A percentile compares a stretch with the other conserved stretches of the same genome.
These are phyloP conservation scores for Bipolaris cookei DNA, from an alignment of 2,329 filamentous ascomycete genomes.

Conservation along the genomic window DNA sequence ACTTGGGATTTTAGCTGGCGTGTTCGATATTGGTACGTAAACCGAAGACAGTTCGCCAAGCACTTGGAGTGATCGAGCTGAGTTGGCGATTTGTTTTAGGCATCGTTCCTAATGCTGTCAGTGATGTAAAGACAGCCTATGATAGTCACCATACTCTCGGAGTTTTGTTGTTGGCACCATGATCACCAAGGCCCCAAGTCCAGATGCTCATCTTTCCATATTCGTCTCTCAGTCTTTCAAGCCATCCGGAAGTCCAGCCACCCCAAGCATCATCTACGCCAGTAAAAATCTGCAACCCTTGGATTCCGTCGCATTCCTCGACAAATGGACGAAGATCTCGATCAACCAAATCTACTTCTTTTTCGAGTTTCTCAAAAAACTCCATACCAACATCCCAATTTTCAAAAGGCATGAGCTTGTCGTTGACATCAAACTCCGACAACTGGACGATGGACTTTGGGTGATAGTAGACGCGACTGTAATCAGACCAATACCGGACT, in stretches of 20 bases:
- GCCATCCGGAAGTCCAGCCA: constrained; percentile 54
- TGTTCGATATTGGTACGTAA: constrained; percentile 73
- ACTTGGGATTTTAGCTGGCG: constrained; percentile 62
- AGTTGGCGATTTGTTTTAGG: constrained; percentile 72
- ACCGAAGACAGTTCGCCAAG: constrained; percentile 75
- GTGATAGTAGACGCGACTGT: constrained; percentile 89
- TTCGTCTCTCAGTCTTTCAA: constrained; percentile 80
- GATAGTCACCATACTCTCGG: constrained; percentile 51
- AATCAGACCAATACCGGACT: constrained; percentile 97
- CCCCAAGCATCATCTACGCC: constrained; percentile 61
- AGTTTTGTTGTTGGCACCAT: constrained; percentile 35
- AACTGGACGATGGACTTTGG: constrained; percentile 86
- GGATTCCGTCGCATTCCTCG: constrained; percentile 92
- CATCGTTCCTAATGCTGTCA: constrained; percentile 62
- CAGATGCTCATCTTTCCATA: constrained; percentile 86
- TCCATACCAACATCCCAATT: constrained; percentile 59
- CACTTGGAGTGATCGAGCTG: constrained; percentile 72
- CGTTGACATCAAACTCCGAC: constrained; percentile 80
- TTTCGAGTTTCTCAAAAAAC: constrained; percentile 53
- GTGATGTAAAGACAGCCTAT: neutral
- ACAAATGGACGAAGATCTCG: constrained; percentile 84
- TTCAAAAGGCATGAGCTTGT: constrained; percentile 80
- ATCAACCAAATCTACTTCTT: constrained; percentile 79
- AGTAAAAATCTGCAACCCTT: constrained; percentile 75
- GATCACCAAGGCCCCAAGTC: constrained; percentile 82